Percentiles rank a stretch among this genome's conserved stretches.
Conservation (phyloP, 768 basidiomycete genomes). For the Leucogyrophana mollusca region DNA sequence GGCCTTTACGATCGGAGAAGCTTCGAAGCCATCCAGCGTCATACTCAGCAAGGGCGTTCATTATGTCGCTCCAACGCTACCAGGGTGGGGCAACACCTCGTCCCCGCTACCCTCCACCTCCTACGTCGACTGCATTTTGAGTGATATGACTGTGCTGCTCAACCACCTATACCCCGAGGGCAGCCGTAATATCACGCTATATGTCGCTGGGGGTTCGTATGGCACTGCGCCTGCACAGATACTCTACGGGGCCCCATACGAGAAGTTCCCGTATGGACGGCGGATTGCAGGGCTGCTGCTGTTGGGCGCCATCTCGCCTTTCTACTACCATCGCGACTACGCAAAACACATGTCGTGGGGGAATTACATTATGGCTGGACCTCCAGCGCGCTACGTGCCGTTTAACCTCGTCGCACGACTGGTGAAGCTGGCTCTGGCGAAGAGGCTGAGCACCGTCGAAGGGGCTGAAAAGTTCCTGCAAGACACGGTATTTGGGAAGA, state of each 20-base stretch:
- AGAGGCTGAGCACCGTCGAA: constrained; percentile 36
- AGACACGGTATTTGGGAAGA: constrained; percentile 36
- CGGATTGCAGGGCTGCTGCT: constrained; percentile 48
- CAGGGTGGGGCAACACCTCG: constrained; percentile 59
- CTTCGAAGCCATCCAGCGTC: constrained; percentile 30
- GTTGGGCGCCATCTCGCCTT: constrained; percentile 45
- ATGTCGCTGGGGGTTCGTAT: constrained; percentile 52
- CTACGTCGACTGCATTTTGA: constrained; percentile 41
- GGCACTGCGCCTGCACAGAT: constrained; percentile 58
- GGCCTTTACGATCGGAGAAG: constrained; percentile 49
- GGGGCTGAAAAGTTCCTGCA: constrained; percentile 43
- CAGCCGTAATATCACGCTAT: constrained; percentile 38
- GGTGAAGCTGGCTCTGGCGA: constrained; percentile 27
- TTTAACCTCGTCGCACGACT: constrained; percentile 36
- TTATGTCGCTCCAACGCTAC: constrained; percentile 50
- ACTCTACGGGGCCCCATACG: constrained; percentile 49
- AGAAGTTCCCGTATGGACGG: constrained; percentile 48
- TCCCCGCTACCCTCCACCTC: constrained; percentile 31
- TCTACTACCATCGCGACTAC: constrained; percentile 44
- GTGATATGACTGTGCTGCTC: constrained; percentile 47
- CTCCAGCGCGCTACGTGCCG: constrained; percentile 41
- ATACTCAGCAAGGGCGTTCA: constrained; percentile 42
- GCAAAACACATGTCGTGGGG: constrained; percentile 43
- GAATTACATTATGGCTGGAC: constrained; percentile 47
- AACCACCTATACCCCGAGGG: constrained; percentile 47